A percentile compares a stretch with the other conserved stretches of the same genome.
Evolutionary conservation across 148 eudicot species (phyloP).

Genomic region (Fallopia convolvulus): DNA sequence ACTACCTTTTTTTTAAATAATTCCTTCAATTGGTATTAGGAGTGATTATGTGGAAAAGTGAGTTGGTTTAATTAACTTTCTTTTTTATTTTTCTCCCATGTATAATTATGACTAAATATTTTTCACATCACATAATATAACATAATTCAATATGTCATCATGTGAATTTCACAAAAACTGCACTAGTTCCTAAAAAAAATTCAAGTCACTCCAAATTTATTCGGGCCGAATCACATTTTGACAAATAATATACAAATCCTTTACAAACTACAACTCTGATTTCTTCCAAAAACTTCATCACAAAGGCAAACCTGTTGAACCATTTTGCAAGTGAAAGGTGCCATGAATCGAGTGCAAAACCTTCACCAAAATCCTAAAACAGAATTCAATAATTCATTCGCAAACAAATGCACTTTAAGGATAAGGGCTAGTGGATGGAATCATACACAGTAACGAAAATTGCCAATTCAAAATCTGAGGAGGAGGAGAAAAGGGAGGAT

Average conservation of each 20-base stretch:
- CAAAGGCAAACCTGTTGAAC: background rate
- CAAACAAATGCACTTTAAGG: background rate
- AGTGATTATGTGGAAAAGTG: too few relatives aligned
- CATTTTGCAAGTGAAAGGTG: background rate
- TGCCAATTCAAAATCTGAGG: background rate
- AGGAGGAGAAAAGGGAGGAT: conserved; percentile 4
- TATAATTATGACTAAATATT: too few relatives aligned
- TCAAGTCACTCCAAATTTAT: too few relatives aligned
- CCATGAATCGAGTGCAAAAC: background rate
- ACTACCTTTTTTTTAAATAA: too few relatives aligned
- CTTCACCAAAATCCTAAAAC: background rate
- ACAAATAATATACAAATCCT: background rate
- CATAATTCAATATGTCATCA: too few relatives aligned
- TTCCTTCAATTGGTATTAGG: too few relatives aligned
- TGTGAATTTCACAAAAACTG: too few relatives aligned
- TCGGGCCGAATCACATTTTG: background rate
- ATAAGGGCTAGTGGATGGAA: background rate
- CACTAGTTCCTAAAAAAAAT: too few relatives aligned
- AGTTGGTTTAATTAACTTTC: too few relatives aligned
- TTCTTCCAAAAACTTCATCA: background rate
- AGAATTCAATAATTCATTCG: background rate
- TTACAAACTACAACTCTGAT: background rate
- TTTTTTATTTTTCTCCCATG: too few relatives aligned
- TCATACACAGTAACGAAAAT: background rate
- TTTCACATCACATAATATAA: too few relatives aligned